Base-by-base conservation (phyloP, 2,329 filamentous ascomycete species). In the Talaromyces sp. region DNA sequence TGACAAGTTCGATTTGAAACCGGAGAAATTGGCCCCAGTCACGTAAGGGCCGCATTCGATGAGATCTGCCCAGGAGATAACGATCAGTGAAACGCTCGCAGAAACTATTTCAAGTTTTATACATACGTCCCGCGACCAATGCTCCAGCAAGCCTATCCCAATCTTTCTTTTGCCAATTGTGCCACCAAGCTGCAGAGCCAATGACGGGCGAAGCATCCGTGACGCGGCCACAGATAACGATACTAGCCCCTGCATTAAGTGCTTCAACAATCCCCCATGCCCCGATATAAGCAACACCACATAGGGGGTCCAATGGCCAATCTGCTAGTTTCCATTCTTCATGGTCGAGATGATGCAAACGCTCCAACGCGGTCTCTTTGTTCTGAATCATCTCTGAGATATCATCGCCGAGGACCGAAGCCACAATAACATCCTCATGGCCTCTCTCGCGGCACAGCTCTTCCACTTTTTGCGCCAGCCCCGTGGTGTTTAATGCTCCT, bases 11-110 rank as follows among this genome's bases (percentile, higher is more conserved):
- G 66, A 57, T 57, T 75, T 73, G 67, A 75, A 75, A 3, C 70
- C 73, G 9, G 68, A 65, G 58, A 69, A 74, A 62, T 75, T 72
- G 11, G 68, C 73, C 11, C 72, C 72, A 2, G 65, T 69, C 1
- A 73, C 70, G 63, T 75, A 75, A 7, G 63, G 65, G 10, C 63
- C 66, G 63, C 73, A 74, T 62, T 75, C 72, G 53, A 73, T 70
- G 13, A 73, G 54, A 61, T 73, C 62, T 47, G 68, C 25, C 32
- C 65, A 57, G 17, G 64, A 57, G 3, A 64, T 36, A 19, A 59
- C 56, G 5, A 67, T 68, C n/a, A 70, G 63, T 22, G 60, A 30
- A 17, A 52, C 13, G 25, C 25, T 9, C n/a, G 47, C n/a, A 52
- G 27, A 15, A 28, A 28, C 5, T 15, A n/a, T 6, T 7, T 47